Base-by-base conservation (phyloP, 1,139 yeast genomes). In the Geotrichum bryndzae region DNA sequence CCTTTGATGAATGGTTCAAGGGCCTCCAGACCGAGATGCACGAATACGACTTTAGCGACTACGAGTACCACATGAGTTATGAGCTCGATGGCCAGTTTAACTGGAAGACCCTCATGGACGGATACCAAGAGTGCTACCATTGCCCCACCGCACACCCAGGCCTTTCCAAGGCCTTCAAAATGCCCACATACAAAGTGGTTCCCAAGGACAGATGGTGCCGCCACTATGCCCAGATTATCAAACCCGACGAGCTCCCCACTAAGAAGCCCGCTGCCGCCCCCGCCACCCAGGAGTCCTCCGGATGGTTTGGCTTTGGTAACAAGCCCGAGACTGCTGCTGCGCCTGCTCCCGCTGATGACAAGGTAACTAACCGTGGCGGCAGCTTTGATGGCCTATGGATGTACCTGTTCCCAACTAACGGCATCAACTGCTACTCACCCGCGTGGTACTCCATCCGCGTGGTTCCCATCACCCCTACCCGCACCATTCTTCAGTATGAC, bases 101-200 rank as follows among this genome's bases (percentile, higher is more conserved):
- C 73, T 84, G 87, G 87, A 84, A 84, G 69, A 84, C 87, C 1
- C 77, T 84, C 65, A 83, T 84, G 86, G 87, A 84, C 68, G 87
- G 87, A 2, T 84, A 84, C 72, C 86, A 84, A 73, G 87, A 84
- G 72, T 84, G 87, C 66, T 83, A 83, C 73, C 87, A 84, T 70
- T 84, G 87, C 71, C 87, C 87, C 50, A 84, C 86, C 25, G 86
- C 86, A 1, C 87, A 84, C 67, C 87, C 86, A 2, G 86, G 86
- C 8, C 75, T 84, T 64, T 78, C 79, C 61, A 71, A 80, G 48
- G 86, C 87, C 11, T 84, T 84, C 73, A 79, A 76, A 67, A 84
- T 84, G 85, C 84, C 82, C 67, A 84, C 87, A n/a, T 84, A 84
- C 71, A 81, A 82, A 66, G 87, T 84, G 62, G 85, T 81, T 29